phyloP scores from a whole-genome alignment of 306 rosid genomes.

The Phaseolus lunatus region DNA sequence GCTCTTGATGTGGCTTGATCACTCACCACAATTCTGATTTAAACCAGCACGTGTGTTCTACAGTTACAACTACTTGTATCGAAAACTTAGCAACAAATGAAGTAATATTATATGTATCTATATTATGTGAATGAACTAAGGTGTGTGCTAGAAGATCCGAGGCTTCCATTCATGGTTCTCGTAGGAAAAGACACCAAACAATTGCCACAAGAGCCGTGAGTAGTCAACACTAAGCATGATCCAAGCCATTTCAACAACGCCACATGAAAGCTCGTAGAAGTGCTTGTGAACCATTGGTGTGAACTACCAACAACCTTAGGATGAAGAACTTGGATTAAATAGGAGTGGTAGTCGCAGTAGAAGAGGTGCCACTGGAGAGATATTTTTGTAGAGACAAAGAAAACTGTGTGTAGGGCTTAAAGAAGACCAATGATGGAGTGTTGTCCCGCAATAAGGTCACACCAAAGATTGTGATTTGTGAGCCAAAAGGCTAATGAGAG shows the following conservation, averaged over 20 bases:
- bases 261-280: constrained; percentile 59
- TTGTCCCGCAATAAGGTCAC: constrained; percentile 41
- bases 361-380: constrained; percentile 1
- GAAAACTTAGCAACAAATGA: constrained; percentile 29
- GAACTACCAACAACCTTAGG: background rate
- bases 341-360: background rate
- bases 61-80: background rate
- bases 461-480: constrained; percentile 39
- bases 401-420: constrained; percentile 11
- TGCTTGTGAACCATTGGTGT: constrained; percentile 69
- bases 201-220: constrained; percentile 75
- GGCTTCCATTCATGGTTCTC: constrained; percentile 89
- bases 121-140: background rate
- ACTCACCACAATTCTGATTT: constrained; percentile 3
- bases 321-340: background rate
- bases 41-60: constrained; percentile 10
- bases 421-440: constrained; percentile 8
- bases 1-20: constrained; percentile 27
- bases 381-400: constrained; percentile 25
- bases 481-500: constrained; percentile 34
- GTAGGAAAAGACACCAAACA: constrained; percentile 72
- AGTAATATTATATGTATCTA: constrained; percentile 4
- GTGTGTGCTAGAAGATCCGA: constrained; percentile 72
- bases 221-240: constrained; percentile 76
- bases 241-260: constrained; percentile 75